Base-by-base conservation (phyloP, 2,329 filamentous ascomycete species). In the Fusarium neocosmosporiellum region DNA sequence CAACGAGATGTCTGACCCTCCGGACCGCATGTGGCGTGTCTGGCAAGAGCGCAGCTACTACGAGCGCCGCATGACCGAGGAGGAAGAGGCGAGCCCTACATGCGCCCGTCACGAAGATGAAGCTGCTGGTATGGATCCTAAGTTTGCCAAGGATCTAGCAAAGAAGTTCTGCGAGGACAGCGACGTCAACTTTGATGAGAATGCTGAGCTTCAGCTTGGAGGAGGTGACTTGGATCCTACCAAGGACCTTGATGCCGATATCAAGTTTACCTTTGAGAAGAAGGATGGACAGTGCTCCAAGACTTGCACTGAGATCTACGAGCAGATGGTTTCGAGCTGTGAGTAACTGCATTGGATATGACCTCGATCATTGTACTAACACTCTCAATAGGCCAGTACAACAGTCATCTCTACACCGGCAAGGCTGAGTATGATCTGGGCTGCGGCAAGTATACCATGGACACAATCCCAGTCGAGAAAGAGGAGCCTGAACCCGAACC, bases 201-300 rank as follows among this genome's bases (percentile, higher is more conserved):
- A 63, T 27, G 59, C 54, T 8, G 64, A 69, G 22, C 54, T 69
- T 20, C 50, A 66, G 34, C 67, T 69, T 57, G 59, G 59, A 33
- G 60, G 67, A 13, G 54, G 67, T 13, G 67, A 60, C 48, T 39
- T 67, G 59, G 59, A 69, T 29, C 64, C 63, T 31, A 33, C 64
- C 3, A 46, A 48, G 22, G 53, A 59, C 8, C 67, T 69, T 24
- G 39, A 18, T 29, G 67, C 59, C 14, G 41, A 57, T 16, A 58
- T 69, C 37, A 48, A 69, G 58, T 69, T 63, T 33, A 63, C 33
- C 29, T 69, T 63, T 48, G 54, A 61, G 24, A 63, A 63, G 46
- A 59, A 48, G 24, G 37, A 67, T 8, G 59, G 59, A 7, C 33
- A 69, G 16, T 67, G 63, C 29, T 53, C 53, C 22, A 62, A 41